Evolutionary conservation across 2,329 filamentous ascomycete genomes (phyloP).

Genomic region (Colletotrichum echinochloae): DNA sequence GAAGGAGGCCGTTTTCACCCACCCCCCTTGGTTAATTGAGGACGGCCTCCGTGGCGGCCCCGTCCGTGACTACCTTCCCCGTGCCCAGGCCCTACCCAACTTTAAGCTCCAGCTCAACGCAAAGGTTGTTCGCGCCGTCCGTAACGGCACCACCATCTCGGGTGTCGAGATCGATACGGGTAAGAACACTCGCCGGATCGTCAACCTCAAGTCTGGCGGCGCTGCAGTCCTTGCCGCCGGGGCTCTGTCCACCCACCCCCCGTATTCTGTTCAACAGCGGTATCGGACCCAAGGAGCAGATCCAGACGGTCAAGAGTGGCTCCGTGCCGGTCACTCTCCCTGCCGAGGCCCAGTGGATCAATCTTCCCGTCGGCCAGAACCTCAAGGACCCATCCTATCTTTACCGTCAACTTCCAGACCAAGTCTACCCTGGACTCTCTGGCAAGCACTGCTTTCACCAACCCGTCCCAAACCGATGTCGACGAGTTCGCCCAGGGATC

Average conservation of each 20-base stretch:
- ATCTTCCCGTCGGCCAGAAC: conserved; percentile 57
- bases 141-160: conserved; percentile 49
- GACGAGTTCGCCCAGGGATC: conserved; percentile 50
- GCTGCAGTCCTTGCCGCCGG: conserved; percentile 41
- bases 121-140: conserved; percentile 43
- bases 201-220: conserved; percentile 43
- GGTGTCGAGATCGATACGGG: conserved; percentile 47
- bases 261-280: conserved; percentile 69
- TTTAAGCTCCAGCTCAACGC: conserved; percentile 47
- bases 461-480: conserved; percentile 46
- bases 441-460: conserved; percentile 26
- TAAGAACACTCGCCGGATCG: conserved; percentile 39
- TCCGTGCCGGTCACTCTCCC: conserved; percentile 45
- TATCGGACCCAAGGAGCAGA: conserved; percentile 62
- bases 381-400: conserved; percentile 51
- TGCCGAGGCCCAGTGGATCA: conserved; percentile 45
- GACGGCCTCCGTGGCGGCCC: conserved; percentile 42
- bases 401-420: conserved; percentile 47
- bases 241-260: conserved; percentile 41
- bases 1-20: conserved; percentile 41
- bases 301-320: conserved; percentile 61
- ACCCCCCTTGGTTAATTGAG: conserved; percentile 42
- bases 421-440: conserved; percentile 43
- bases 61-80: conserved; percentile 53
- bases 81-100: conserved; percentile 52